Conservation (phyloP, 1,139 yeast species). For the Kurtzmaniella natalensis region DNA sequence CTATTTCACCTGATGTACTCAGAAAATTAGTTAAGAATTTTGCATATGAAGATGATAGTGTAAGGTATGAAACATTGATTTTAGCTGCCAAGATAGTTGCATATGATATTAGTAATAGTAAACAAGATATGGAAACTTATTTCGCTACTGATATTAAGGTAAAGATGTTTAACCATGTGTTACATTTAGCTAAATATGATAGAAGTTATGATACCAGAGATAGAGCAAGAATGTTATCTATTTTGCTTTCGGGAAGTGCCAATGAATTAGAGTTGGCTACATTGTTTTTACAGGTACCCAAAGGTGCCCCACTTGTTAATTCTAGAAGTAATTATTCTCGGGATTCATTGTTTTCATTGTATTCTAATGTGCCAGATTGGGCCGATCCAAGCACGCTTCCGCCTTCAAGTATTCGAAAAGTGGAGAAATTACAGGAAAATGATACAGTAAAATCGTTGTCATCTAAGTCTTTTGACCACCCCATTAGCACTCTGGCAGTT, state of each 20-base stretch:
- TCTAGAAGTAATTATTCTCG: constrained; percentile 4
- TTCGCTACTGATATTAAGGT: constrained; percentile 29
- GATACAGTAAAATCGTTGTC: constrained; percentile 19
- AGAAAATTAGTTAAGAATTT: constrained; percentile 55
- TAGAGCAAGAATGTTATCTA: constrained; percentile 69
- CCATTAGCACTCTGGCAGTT: background rate
- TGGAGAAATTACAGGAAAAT: constrained; percentile 12
- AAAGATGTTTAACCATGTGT: constrained; percentile 57
- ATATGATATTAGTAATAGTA: constrained; percentile 40
- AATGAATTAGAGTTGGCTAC: constrained; percentile 57
- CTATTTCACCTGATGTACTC: constrained; percentile 73
- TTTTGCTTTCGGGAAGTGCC: constrained; percentile 37
- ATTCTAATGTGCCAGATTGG: constrained; percentile 32
- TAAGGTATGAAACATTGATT: constrained; percentile 67
- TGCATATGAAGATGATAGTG: constrained; percentile 51
- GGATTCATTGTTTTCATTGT: constrained; percentile 14
- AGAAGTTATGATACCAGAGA: constrained; percentile 77
- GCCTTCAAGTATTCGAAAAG: constrained; percentile 34
- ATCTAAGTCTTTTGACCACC: background rate
- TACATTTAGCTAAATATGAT: constrained; percentile 73
- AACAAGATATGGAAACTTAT: constrained; percentile 18
- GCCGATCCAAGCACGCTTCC: constrained; percentile 30
- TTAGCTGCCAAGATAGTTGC: constrained; percentile 73
- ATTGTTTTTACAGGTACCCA: constrained; percentile 77
- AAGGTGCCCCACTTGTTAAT: constrained; percentile 50